A percentile compares a stretch with the other conserved stretches of the same genome.
These are phyloP conservation scores for Hymenoscyphus infarciens DNA, from an alignment of 2,329 filamentous ascomycete genomes.

Conservation along the genomic window DNA sequence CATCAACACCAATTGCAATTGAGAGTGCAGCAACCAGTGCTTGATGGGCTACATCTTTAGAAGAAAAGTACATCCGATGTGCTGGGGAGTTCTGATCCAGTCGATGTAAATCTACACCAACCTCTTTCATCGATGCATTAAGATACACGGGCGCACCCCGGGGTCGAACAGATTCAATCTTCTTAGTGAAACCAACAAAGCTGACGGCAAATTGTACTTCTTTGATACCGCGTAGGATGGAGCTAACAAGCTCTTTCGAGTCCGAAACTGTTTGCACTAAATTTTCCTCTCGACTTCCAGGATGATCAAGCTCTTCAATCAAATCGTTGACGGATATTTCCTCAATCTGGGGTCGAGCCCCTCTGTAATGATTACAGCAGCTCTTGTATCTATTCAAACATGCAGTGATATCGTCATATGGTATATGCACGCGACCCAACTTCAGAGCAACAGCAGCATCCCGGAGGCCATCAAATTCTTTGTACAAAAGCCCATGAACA, in stretches of 20 bases:
- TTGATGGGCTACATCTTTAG: constrained; percentile 90
- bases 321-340: constrained; percentile 68
- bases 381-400: constrained; percentile 57
- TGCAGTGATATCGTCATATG: constrained; percentile 76
- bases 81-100: constrained; percentile 90
- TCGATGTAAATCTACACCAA: constrained; percentile 87
- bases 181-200: constrained; percentile 82
- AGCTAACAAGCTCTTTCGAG: constrained; percentile 87
- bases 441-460: constrained; percentile 91
- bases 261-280: constrained; percentile 84
- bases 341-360: constrained; percentile 41
- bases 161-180: constrained; percentile 64
- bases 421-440: constrained; percentile 83
- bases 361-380: constrained; percentile 36
- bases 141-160: constrained; percentile 70
- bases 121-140: constrained; percentile 92
- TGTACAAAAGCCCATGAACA: constrained; percentile 85
- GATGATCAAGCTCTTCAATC: constrained; percentile 68
- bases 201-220: constrained; percentile 95
- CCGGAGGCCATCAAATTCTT: constrained; percentile 78
- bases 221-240: constrained; percentile 86
- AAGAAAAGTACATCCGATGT: constrained; percentile 97
- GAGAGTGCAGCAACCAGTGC: constrained; percentile 88
- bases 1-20: constrained; percentile 85
- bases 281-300: constrained; percentile 55